Percentiles rank a stretch among this genome's conserved stretches.
Conservation (phyloP, 1,284 basidiomycete species). For the Taiwanofungus camphoratus region DNA sequence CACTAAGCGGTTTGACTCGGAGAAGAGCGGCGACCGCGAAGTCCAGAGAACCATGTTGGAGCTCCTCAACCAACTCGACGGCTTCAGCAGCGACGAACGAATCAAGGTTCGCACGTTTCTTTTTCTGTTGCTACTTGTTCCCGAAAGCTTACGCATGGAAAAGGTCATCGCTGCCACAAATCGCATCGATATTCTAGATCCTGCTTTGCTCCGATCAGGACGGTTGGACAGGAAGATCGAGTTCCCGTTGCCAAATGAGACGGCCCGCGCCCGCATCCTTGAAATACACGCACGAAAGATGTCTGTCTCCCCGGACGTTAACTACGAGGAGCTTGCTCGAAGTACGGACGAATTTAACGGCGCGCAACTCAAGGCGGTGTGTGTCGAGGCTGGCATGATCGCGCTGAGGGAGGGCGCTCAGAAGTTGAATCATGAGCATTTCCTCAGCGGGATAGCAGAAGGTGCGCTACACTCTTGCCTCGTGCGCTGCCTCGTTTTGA, state of each 20-base stretch:
- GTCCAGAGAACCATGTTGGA: conserved; percentile 81
- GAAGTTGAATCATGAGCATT: conserved; percentile 90
- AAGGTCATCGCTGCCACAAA: conserved; percentile 99
- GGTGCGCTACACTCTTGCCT: conserved; percentile 34
- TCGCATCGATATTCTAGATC: conserved; percentile 95
- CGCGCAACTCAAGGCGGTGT: conserved; percentile 82
- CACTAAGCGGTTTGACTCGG: conserved; percentile 77
- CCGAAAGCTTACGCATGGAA: conserved; percentile 9
- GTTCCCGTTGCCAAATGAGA: conserved; percentile 75
- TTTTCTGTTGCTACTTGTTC: conserved; percentile 4
- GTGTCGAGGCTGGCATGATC: conserved; percentile 99
- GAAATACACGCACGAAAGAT: conserved; percentile 92
- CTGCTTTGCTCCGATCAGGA: conserved; percentile 70
- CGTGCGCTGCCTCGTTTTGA: conserved; percentile 1
- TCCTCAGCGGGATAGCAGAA: conserved; percentile 89
- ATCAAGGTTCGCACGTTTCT: conserved; percentile 71
- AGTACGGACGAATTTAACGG: conserved; percentile 79
- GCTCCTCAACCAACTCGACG: conserved; percentile 75
- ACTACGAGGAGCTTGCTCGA: conserved; percentile 73
- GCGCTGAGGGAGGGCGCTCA: conserved; percentile 90
- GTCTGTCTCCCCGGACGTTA: conserved; percentile 70
- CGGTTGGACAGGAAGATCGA: conserved; percentile 79
- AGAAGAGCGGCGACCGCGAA: conserved; percentile 75
- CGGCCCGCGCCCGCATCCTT: conserved; percentile 67
- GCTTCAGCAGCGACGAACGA: conserved; percentile 82